Percentiles rank a stretch among this genome's conserved stretches.
phyloP scores from a whole-genome alignment of 352 stramenopile species.

The Phytophthora quininea region DNA sequence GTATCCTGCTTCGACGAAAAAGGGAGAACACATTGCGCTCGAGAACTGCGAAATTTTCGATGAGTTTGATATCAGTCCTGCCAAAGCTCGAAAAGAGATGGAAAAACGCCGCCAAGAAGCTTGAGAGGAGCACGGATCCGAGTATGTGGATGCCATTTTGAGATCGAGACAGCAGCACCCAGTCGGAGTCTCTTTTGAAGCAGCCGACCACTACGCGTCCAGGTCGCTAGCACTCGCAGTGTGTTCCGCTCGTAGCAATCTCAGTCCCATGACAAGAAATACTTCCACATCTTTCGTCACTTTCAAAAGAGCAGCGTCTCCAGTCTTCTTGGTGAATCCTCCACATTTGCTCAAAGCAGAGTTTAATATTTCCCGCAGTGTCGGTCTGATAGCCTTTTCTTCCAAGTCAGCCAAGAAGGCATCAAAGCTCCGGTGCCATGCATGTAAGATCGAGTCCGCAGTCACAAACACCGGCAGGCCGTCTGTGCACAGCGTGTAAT shows the following conservation, averaged over 20 bases:
- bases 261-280: slow-evolving; percentile 21
- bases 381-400: background rate
- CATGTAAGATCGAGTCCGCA: slow-evolving; percentile 29
- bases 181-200: background rate
- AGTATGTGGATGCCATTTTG: background rate
- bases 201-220: background rate
- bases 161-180: no score
- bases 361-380: background rate
- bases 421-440: slow-evolving; percentile 36
- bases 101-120: background rate
- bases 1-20: background rate
- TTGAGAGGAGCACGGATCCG: background rate
- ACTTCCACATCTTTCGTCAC: slow-evolving; percentile 15
- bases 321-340: background rate
- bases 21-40: background rate
- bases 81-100: background rate
- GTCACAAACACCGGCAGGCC: slow-evolving; percentile 34
- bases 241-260: slow-evolving; percentile 11
- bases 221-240: background rate
- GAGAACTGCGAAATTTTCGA: slow-evolving; percentile 9
- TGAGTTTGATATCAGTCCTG: slow-evolving; percentile 15
- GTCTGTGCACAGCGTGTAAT: slow-evolving; percentile 26
- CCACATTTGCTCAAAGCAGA: background rate
- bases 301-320: background rate
- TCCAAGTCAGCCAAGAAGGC: slow-evolving; percentile 23